These are phyloP conservation scores for Verticillium tricorpus DNA, from an alignment of 2,329 filamentous ascomycete genomes.

Conservation along the genomic window DNA sequence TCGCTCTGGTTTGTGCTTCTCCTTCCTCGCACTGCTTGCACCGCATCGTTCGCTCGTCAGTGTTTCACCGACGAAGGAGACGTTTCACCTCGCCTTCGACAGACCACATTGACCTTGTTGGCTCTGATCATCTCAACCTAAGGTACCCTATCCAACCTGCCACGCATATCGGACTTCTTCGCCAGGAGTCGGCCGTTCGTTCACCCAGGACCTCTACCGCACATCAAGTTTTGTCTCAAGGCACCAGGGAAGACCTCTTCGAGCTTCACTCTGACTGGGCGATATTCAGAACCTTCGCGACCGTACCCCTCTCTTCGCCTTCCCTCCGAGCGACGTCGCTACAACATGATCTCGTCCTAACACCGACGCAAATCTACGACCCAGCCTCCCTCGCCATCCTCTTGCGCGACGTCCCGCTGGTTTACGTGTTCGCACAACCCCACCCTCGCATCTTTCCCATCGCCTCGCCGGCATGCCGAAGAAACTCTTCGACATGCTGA, in stretches of 20 bases:
- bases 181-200: neutral
- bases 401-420: neutral
- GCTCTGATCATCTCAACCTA: neutral
- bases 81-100: neutral
- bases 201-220: neutral
- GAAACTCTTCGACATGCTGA: conserved; percentile 20
- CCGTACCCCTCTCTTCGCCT: neutral
- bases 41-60: neutral
- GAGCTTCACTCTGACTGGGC: neutral
- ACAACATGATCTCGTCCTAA: neutral
- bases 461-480: neutral
- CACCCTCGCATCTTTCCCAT: neutral
- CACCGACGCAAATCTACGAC: neutral
- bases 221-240: neutral
- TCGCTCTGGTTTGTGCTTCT: neutral
- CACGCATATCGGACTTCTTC: neutral
- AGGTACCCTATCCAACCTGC: neutral
- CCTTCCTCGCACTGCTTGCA: neutral
- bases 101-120: neutral
- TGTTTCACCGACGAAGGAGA: neutral
- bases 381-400: neutral
- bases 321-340: neutral
- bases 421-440: neutral
- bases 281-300: neutral
- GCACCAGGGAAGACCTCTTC: neutral